Conservation (phyloP, 192 early-diverging fungal species). For the Coemansia reversa region DNA sequence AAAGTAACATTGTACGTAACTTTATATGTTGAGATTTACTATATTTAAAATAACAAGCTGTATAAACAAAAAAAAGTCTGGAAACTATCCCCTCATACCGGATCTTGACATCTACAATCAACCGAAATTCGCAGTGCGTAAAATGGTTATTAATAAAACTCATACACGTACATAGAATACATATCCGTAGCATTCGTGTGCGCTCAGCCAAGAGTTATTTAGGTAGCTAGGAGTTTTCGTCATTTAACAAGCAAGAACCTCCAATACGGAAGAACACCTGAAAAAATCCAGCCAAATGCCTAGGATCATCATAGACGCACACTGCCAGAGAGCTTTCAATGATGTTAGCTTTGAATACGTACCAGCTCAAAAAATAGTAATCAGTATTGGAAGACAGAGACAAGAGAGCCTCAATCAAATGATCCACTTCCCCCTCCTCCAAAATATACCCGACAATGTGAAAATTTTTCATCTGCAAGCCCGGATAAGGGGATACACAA, state of each 20-base stretch:
- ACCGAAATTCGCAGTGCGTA: not conserved
- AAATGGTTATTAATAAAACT: not conserved
- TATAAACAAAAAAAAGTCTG: no score
- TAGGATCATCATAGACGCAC: conserved; percentile 35
- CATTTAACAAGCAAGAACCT: conserved; percentile 26
- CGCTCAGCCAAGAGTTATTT: conserved; percentile 34
- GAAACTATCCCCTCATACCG: no score
- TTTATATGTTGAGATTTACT: no score
- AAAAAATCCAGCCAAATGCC: conserved; percentile 52
- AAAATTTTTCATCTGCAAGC: conserved; percentile 1
- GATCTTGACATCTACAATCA: not conserved
- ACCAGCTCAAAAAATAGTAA: not conserved
- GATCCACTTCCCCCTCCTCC: not conserved
- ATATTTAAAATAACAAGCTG: no score
- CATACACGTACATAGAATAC: not conserved
- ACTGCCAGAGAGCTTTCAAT: not conserved
- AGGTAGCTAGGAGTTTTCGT: conserved; percentile 51
- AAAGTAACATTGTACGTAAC: no score
- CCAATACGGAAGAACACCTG: conserved; percentile 17
- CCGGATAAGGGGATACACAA: not conserved
- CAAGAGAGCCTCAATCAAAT: not conserved
- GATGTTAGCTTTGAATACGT: no score
- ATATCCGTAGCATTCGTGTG: not conserved
- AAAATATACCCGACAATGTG: not conserved
- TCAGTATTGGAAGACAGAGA: not conserved